Percentiles rank a stretch among this genome's conserved stretches.
phyloP scores from a whole-genome alignment of 192 early-diverging fungal species.

The Coemansia guatemalensis region DNA sequence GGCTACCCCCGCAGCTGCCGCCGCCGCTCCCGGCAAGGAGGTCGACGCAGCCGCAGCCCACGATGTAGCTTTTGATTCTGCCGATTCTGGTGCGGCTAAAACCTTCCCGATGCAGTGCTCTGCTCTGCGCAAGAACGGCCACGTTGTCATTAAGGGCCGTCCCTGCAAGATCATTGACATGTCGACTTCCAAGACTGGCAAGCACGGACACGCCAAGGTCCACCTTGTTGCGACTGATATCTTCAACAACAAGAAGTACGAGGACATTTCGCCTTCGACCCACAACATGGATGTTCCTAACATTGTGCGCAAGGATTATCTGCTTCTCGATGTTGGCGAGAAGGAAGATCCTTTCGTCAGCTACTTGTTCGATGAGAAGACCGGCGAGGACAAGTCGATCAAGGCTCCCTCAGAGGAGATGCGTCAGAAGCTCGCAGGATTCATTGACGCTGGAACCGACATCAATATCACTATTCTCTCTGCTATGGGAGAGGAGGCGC shows the following conservation, averaged over 20 bases:
- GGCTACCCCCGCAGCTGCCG: no score
- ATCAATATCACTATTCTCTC: constrained; percentile 80
- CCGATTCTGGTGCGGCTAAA: constrained; percentile 62
- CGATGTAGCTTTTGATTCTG: constrained; percentile 19
- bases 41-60: constrained; percentile 10
- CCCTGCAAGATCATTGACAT: constrained; percentile 99
- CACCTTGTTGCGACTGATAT: constrained; percentile 92
- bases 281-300: constrained; percentile 99
- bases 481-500: constrained; percentile 93
- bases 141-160: constrained; percentile 97
- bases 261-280: constrained; percentile 99
- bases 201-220: constrained; percentile 99
- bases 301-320: constrained; percentile 83
- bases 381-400: constrained; percentile 62
- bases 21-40: background rate
- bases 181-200: constrained; percentile 99
- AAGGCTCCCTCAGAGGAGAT: no score
- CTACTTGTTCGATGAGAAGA: constrained; percentile 80
- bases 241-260: constrained; percentile 97
- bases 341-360: constrained; percentile 10
- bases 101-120: constrained; percentile 99
- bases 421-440: no score
- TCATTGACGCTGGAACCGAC: constrained; percentile 41
- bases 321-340: constrained; percentile 85
- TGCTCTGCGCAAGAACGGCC: constrained; percentile 97